Conservation (phyloP, 2,329 filamentous ascomycete genomes). For the Cordyceps javanica region DNA sequence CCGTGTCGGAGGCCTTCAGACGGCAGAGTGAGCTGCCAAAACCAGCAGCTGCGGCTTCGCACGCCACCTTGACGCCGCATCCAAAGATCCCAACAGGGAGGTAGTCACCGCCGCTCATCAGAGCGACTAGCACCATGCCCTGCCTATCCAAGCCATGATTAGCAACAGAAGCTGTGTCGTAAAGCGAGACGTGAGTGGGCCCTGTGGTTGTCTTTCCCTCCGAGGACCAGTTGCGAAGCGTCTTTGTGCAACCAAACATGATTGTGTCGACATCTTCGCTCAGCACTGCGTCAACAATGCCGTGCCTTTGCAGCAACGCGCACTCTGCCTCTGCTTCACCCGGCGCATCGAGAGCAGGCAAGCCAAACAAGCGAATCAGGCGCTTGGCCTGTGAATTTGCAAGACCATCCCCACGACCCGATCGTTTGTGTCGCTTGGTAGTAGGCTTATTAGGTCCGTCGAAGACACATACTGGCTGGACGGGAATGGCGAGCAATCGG, state of each 20-base stretch:
- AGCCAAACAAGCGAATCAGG: constrained; percentile 78
- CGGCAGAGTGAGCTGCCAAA: constrained; percentile 73
- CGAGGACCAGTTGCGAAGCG: constrained; percentile 75
- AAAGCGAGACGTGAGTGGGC: constrained; percentile 82
- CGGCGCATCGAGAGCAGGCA: constrained; percentile 76
- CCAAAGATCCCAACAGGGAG: constrained; percentile 79
- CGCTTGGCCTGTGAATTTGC: constrained; percentile 74
- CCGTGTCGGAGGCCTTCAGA: constrained; percentile 52
- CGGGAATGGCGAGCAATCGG: constrained; percentile 67
- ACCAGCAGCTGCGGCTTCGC: constrained; percentile 81
- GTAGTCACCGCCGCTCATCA: constrained; percentile 96
- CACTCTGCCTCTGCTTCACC: constrained; percentile 97
- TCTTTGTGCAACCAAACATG: constrained; percentile 86
- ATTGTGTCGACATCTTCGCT: constrained; percentile 96
- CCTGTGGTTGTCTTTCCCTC: constrained; percentile 59
- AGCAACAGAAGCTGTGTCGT: constrained; percentile 57
- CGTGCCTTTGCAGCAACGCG: constrained; percentile 72
- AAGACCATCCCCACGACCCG: constrained; percentile 57
- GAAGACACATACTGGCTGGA: constrained; percentile 85
- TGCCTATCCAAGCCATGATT: constrained; percentile 65
- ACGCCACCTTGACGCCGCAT: constrained; percentile 82
- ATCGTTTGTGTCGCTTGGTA: constrained; percentile 82
- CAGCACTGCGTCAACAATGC: constrained; percentile 85
- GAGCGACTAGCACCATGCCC: constrained; percentile 87
- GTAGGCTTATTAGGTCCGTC: constrained; percentile 79